Conservation (phyloP, 148 eudicot genomes). For the Camellia granthamiana region DNA sequence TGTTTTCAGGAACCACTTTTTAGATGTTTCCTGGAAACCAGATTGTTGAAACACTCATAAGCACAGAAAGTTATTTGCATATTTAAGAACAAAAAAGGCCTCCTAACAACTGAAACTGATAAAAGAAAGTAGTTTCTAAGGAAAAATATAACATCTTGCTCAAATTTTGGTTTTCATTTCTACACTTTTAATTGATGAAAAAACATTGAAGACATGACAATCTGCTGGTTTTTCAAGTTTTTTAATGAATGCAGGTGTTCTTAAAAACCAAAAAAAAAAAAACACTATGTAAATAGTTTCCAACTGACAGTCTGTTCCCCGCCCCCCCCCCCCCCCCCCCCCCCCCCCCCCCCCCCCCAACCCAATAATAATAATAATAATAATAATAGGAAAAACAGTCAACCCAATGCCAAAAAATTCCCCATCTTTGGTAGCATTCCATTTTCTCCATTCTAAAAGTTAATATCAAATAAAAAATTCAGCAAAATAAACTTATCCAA, state of each 20-base stretch:
- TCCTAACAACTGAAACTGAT: background rate
- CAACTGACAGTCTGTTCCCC: background rate
- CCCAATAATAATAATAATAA: background rate
- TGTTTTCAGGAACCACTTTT: background rate
- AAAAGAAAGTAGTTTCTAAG: background rate
- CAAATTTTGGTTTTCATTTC: background rate
- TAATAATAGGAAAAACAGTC: background rate
- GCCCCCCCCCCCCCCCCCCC: no score
- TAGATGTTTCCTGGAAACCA: background rate
- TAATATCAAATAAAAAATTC: no score
- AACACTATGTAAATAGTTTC: background rate
- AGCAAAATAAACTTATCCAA: no score
- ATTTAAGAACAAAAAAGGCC: background rate
- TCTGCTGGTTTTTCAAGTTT: background rate
- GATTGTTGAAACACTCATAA: background rate
- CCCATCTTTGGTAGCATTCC: background rate
- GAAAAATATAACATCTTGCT: background rate
- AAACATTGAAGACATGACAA: background rate
- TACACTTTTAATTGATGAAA: background rate
- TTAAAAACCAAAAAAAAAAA: background rate
- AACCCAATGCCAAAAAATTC: background rate
- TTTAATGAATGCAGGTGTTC: background rate
- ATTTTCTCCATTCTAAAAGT: background rate
- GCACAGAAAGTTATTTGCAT: background rate
- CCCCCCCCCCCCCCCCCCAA: no score